Evolutionary conservation across 768 basidiomycete species (phyloP).

Genomic region (Saitozyma sp.): DNA sequence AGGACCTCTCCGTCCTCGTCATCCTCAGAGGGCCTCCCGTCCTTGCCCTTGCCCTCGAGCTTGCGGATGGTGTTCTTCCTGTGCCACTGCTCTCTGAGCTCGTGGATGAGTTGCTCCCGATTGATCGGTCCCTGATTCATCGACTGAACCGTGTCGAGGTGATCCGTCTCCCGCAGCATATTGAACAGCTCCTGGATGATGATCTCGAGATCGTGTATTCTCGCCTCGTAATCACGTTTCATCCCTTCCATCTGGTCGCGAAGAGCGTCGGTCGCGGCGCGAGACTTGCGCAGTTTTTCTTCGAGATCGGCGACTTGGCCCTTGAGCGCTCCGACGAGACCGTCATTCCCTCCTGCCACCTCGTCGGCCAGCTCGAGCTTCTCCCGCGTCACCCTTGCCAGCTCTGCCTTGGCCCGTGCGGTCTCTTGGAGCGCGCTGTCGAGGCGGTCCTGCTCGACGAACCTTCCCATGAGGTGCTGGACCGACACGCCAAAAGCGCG

Average conservation of each 20-base stretch:
- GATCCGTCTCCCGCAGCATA: conserved; percentile 79
- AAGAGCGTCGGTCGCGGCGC: conserved; percentile 73
- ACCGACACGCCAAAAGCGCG: conserved; percentile 85
- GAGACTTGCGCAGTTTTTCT: conserved; percentile 72
- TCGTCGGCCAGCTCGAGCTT: conserved; percentile 81
- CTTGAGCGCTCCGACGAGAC: conserved; percentile 80
- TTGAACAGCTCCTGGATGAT: conserved; percentile 92
- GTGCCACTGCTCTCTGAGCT: conserved; percentile 47
- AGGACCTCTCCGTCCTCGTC: conserved; percentile 49
- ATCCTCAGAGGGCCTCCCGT: conserved; percentile 21
- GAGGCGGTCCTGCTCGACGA: conserved; percentile 83
- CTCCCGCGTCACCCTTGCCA: conserved; percentile 64
- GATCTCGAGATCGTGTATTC: conserved; percentile 80
- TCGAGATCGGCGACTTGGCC: conserved; percentile 67
- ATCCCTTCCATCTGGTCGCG: conserved; percentile 76
- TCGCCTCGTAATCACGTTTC: conserved; percentile 76
- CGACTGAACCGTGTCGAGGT: conserved; percentile 71
- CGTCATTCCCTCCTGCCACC: conserved; percentile 74
- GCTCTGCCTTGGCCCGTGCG: conserved; percentile 61
- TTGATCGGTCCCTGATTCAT: conserved; percentile 68
- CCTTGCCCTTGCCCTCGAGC: conserved; percentile 34
- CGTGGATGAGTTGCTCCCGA: conserved; percentile 72
- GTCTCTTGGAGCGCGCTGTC: conserved; percentile 78
- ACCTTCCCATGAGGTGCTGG: conserved; percentile 78
- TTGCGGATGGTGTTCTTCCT: conserved; percentile 47